Evolutionary conservation across 768 basidiomycete species (phyloP).

Genomic region (Naganishia randhawae): DNA sequence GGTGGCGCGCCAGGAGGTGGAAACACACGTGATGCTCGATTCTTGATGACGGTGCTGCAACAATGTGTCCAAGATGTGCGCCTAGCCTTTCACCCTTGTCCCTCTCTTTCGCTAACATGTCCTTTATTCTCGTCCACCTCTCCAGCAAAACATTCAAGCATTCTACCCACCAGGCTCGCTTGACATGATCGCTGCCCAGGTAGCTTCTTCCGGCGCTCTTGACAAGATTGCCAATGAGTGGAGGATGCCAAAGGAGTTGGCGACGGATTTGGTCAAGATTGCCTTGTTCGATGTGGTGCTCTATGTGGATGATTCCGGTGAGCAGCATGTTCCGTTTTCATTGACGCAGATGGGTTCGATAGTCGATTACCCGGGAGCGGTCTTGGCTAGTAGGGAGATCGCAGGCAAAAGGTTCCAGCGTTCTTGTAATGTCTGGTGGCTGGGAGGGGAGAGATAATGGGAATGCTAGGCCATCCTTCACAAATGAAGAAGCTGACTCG

Average conservation of each 20-base stretch:
- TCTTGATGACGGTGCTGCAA: conserved; percentile 40
- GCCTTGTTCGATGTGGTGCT: conserved; percentile 52
- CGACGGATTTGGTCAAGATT: conserved; percentile 51
- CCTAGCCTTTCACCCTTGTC: no score
- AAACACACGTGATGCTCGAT: conserved; percentile 34
- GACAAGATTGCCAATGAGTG: conserved; percentile 49
- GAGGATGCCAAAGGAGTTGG: conserved; percentile 52
- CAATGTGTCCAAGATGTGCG: conserved; percentile 50
- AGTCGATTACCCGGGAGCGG: no score
- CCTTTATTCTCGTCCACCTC: background rate
- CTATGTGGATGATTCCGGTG: conserved; percentile 27
- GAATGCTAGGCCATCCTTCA: no score
- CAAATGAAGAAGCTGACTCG: background rate
- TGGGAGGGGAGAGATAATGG: no score
- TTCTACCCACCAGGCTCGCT: conserved; percentile 53
- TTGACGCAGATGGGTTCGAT: background rate
- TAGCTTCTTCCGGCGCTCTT: conserved; percentile 50
- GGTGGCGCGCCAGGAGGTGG: conserved; percentile 33
- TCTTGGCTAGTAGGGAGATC: no score
- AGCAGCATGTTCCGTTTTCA: background rate
- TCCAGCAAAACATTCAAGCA: conserved; percentile 50
- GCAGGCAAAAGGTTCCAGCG: no score
- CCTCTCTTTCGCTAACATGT: no score
- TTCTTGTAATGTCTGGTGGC: no score
- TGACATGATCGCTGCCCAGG: conserved; percentile 50